phyloP scores from a whole-genome alignment of 2,329 filamentous ascomycete species.

The Bimuria novae-zelandiae region DNA sequence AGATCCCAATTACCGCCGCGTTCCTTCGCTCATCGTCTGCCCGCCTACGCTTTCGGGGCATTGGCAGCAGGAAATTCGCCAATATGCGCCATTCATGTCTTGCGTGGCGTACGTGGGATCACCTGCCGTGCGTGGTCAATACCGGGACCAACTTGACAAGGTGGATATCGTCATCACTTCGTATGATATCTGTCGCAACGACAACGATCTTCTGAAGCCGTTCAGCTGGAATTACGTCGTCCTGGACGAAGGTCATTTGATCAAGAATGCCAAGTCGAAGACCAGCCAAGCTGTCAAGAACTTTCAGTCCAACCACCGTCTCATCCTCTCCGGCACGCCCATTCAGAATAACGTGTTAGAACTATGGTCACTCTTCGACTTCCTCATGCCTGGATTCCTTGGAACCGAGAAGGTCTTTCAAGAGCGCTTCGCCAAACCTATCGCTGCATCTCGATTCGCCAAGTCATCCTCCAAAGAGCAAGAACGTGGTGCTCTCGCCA shows the following conservation, averaged over 20 bases:
- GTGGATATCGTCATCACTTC: constrained; percentile 96
- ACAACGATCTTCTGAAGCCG: constrained; percentile 80
- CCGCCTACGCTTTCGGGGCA: constrained; percentile 95
- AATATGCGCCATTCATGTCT: constrained; percentile 91
- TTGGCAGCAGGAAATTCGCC: constrained; percentile 97
- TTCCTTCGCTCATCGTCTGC: constrained; percentile 94
- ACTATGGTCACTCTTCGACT: constrained; percentile 97
- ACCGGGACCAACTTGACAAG: constrained; percentile 70
- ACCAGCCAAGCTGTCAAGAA: constrained; percentile 91
- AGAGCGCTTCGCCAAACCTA: constrained; percentile 92
- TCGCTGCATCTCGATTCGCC: constrained; percentile 89
- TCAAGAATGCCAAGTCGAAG: constrained; percentile 98
- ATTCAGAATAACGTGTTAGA: constrained; percentile 98
- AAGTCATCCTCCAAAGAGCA: constrained; percentile 99
- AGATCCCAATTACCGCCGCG: constrained; percentile 73
- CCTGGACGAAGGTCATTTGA: constrained; percentile 94
- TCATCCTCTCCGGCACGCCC: constrained; percentile 95
- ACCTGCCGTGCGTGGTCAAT: constrained; percentile 74
- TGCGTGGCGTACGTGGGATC: constrained; percentile 91
- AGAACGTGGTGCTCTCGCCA: constrained; percentile 91
- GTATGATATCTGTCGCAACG: constrained; percentile 97
- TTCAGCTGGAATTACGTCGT: constrained; percentile 98
- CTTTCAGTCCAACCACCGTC: constrained; percentile 85
- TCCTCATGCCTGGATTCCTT: constrained; percentile 97
- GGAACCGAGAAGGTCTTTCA: constrained; percentile 97